Evolutionary conservation across 129 eudicot genomes (phyloP).

Genomic region (Erigeron canadensis): DNA sequence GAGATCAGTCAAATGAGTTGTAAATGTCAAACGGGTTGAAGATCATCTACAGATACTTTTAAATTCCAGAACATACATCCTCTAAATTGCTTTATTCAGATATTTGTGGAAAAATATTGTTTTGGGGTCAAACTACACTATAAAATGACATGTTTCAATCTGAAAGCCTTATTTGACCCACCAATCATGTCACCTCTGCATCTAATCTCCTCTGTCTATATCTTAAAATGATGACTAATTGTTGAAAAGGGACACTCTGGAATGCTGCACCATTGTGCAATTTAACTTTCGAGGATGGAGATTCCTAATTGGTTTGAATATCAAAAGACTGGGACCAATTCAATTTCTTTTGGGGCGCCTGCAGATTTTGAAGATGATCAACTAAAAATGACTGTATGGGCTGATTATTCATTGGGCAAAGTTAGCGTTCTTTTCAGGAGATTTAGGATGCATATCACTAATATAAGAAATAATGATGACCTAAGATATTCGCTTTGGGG

Average conservation of each 20-base stretch:
- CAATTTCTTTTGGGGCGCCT: conserved; percentile 21
- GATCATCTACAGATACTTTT: no score
- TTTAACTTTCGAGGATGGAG: conserved; percentile 26
- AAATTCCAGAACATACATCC: no score
- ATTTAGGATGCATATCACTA: background rate
- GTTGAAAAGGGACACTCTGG: conserved; percentile 18
- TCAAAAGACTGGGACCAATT: background rate
- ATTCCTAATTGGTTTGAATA: conserved; percentile 24
- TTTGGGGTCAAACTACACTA: background rate
- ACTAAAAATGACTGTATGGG: conserved; percentile 20
- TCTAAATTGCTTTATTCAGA: no score
- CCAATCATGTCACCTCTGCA: background rate
- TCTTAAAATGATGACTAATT: conserved; percentile 8
- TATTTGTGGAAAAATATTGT: no score
- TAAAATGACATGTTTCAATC: background rate
- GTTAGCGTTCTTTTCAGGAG: background rate
- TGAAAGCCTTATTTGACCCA: no score
- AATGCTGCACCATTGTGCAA: conserved; percentile 18
- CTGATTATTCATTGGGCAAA: conserved; percentile 24
- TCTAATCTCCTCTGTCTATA: background rate
- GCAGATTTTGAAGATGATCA: conserved; percentile 5
- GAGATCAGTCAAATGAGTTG: no score
- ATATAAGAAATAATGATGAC: conserved; percentile 24
- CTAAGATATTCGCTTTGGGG: conserved; percentile 5
- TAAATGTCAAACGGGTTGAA: no score